Evolutionary conservation across 1,139 yeast genomes (phyloP), one percentile per base, ranked within the genome.

Genomic region (Hyphopichia pseudoburtonii): DNA sequence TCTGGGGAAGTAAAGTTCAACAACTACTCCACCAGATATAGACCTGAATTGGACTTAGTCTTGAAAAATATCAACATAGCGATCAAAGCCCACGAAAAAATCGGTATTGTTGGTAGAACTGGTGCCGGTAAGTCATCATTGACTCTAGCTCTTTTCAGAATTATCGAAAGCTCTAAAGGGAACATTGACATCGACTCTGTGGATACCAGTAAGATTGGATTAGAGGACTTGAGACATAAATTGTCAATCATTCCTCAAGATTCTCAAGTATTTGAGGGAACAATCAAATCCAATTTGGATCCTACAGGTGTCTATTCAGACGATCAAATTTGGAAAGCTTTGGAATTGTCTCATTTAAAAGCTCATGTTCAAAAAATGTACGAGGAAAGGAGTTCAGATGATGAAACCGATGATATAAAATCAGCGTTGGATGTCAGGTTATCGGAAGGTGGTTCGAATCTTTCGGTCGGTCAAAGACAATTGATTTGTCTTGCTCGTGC

Each of bases 51-150:
- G 46, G 96, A 86, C 38, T 70, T 86, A 35, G 94, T 89, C 12
- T 72, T 92, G 64, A 85, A 81, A 56, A 70, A 82, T 45, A 80
- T 92, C 48, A 77, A 74, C 46, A 61, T 92, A 43, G 67, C 75
- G 17, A 78, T 92, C 51, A 75, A 82, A 42, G 80, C 94, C 1
- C 73, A 75, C 43, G 97, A 92, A 59, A 92, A 92, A 60, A 73
- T 92, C 50, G 98, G 98, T 46, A 88, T 92, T 63, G 97, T 90
- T 41, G 95, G 95, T 34, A 76, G 97, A 56, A 90, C 98, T 0
- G 98, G 98, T 46, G 97, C 97, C 3, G 98, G 98, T 41, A 92
- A 92, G 61, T 86, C 96, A 0, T 86, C 96, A 1, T 73, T 92
- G 52, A 89, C 97, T 0, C 66, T 92, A 48, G 95, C 97, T 0